Conservation (phyloP, 192 early-diverging fungal genomes). For the Pilaira anomala region DNA sequence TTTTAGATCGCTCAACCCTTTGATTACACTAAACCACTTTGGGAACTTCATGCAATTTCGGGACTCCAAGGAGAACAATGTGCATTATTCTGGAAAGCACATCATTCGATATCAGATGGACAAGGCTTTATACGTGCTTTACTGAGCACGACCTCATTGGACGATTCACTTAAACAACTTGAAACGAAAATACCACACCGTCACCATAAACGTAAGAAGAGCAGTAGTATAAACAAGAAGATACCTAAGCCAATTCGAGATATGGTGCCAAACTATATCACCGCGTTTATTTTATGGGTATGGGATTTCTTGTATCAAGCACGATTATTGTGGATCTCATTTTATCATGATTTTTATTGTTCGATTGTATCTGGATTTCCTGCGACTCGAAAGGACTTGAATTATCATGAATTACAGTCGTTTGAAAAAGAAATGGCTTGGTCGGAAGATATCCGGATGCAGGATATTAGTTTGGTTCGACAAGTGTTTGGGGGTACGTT, state of each 20-base stretch:
- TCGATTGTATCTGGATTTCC: background rate
- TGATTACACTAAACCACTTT: slow-evolving; percentile 22
- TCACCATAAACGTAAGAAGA: background rate
- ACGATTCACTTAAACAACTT: slow-evolving; percentile 7
- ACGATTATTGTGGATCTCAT: background rate
- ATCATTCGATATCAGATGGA: slow-evolving; percentile 35
- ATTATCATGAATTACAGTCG: slow-evolving; percentile 25
- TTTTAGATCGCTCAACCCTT: slow-evolving; percentile 25
- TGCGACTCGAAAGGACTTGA: slow-evolving; percentile 11
- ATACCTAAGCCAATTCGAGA: background rate
- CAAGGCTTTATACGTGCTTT: slow-evolving; percentile 25
- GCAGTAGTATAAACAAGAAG: background rate
- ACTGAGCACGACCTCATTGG: slow-evolving; percentile 19
- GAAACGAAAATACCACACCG: background rate
- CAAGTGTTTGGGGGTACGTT: slow-evolving; percentile 32
- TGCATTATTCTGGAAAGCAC: slow-evolving; percentile 37
- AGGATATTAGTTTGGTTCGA: slow-evolving; percentile 22
- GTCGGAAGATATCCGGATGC: slow-evolving; percentile 26
- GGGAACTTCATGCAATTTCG: slow-evolving; percentile 25
- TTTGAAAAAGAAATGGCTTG: slow-evolving; percentile 31
- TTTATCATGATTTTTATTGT: slow-evolving; percentile 9
- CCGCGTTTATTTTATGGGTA: background rate
- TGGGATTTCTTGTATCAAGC: background rate
- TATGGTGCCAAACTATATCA: background rate
- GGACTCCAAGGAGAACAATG: slow-evolving; percentile 22